A percentile compares a stretch with the other conserved stretches of the same genome.
Evolutionary conservation across 495 filamentous ascomycete genomes (phyloP).

Genomic region (Hyaloscypha bicolor): DNA sequence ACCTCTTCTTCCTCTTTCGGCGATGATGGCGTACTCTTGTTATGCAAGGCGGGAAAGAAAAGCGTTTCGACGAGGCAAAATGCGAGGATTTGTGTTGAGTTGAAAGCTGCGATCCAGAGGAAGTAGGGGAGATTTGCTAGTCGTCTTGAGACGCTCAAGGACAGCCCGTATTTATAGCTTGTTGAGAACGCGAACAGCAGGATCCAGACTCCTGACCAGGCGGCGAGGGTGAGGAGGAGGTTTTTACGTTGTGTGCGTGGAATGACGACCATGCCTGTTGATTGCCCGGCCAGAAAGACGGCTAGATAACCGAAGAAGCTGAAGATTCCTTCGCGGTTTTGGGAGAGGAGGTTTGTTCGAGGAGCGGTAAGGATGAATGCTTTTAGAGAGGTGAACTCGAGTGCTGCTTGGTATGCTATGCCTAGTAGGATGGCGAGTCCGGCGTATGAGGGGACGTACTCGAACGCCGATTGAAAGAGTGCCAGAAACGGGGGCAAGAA

Average conservation of each 20-base stretch:
- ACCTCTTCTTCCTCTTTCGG: constrained; percentile 56
- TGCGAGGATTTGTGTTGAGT: constrained; percentile 72
- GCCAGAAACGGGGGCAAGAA: constrained; percentile 89
- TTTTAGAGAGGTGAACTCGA: constrained; percentile 79
- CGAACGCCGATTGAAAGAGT: constrained; percentile 69
- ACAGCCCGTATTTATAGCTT: constrained; percentile 67
- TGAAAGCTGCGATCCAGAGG: constrained; percentile 89
- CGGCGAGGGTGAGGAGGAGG: constrained; percentile 60
- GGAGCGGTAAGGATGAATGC: constrained; percentile 83
- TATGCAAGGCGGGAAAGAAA: constrained; percentile 74
- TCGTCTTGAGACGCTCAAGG: constrained; percentile 78
- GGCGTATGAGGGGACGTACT: constrained; percentile 70
- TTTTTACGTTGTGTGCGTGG: constrained; percentile 58
- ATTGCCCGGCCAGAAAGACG: constrained; percentile 90
- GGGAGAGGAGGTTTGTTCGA: constrained; percentile 73
- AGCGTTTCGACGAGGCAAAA: constrained; percentile 77
- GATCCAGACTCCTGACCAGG: constrained; percentile 67
- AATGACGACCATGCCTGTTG: constrained; percentile 75
- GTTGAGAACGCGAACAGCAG: constrained; percentile 66
- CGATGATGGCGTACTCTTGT: constrained; percentile 39
- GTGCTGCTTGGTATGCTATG: constrained; percentile 67
- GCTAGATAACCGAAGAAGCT: constrained; percentile 93
- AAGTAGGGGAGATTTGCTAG: constrained; percentile 94
- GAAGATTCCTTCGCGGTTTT: constrained; percentile 92
- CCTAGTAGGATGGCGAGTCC: constrained; percentile 67